Evolutionary conservation across 2,329 filamentous ascomycete genomes (phyloP), one percentile per base, ranked within the genome.

Genomic region (Fusarium napiforme): DNA sequence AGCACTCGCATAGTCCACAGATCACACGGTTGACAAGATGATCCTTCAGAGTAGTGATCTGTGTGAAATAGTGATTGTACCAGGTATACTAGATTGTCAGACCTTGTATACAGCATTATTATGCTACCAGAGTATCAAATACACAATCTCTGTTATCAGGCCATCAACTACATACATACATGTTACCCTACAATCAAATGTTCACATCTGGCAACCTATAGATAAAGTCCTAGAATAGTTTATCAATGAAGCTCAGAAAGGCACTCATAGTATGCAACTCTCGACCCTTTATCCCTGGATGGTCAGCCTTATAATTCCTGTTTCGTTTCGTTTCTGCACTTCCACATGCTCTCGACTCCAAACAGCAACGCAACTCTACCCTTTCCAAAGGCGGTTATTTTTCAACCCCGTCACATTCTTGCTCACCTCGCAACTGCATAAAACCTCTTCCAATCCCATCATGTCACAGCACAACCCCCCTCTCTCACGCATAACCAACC

Each of bases 1-100:
- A 73, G 45, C 46, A 72, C 70, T 73, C 70, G 70, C 70, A 72
- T 72, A 42, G 46, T 47, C 37, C 50, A 32, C 36, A 73, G 62
- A 72, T 60, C 60, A 72, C 69, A 58, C 46, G 69, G 26, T 36
- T 40, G 36, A 26, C 19, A n/a, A 45, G 26, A 46, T 40, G 28
- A 40, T 55, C 34, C n/a, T 66, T n/a, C 26, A 15, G 15, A 34
- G 12, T 34, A 30, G 14, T n/a, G 23, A 49, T 37, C 14, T 42
- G n/a, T 39, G 39, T 42, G 39, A 39, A n/a, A 18, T 16, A 10
- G 18, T 18, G 30, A 32, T 30, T n/a, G 50, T 40, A 52, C n/a
- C 16, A 36, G n/a, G 49, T 36, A 26, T 28, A 28, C n/a, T 18
- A 32, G 36, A 40, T 65, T 16, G 16, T 40, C 37, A 46, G 26